Conservation (phyloP, 306 rosid species). For the Echinosophora koreensis region DNA sequence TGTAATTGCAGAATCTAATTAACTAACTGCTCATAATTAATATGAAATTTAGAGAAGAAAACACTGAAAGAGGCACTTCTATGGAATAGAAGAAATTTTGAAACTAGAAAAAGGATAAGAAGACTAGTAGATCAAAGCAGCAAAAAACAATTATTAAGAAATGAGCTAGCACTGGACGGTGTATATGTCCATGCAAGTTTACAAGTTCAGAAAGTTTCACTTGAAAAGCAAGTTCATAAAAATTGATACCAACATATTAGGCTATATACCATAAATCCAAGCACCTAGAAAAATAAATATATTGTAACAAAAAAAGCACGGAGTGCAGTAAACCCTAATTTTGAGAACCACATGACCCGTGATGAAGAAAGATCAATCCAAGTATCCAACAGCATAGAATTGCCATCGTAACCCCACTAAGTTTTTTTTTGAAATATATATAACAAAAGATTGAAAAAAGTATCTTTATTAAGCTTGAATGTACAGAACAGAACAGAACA, state of each 20-base stretch:
- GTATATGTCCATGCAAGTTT: conserved; percentile 26
- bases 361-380: neutral
- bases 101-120: conserved; percentile 1
- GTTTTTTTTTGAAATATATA: neutral
- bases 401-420: neutral
- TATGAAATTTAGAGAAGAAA: too few relatives aligned
- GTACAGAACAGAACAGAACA: conserved; percentile 10
- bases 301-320: neutral
- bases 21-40: too few relatives aligned
- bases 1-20: too few relatives aligned
- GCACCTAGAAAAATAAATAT: conserved; percentile 5
- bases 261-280: too few relatives aligned
- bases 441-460: neutral
- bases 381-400: neutral
- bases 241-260: too few relatives aligned
- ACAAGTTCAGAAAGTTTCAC: conserved; percentile 14
- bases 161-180: neutral
- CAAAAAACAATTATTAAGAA: neutral
- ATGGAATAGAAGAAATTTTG: neutral
- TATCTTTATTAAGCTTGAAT: neutral
- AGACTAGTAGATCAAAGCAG: neutral
- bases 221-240: conserved; percentile 5
- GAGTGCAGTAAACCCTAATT: conserved; percentile 40
- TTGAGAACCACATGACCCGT: neutral
- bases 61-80: too few relatives aligned